Base-by-base conservation (phyloP, 2,329 filamentous ascomycete genomes). In the Ophiostoma australiae region DNA sequence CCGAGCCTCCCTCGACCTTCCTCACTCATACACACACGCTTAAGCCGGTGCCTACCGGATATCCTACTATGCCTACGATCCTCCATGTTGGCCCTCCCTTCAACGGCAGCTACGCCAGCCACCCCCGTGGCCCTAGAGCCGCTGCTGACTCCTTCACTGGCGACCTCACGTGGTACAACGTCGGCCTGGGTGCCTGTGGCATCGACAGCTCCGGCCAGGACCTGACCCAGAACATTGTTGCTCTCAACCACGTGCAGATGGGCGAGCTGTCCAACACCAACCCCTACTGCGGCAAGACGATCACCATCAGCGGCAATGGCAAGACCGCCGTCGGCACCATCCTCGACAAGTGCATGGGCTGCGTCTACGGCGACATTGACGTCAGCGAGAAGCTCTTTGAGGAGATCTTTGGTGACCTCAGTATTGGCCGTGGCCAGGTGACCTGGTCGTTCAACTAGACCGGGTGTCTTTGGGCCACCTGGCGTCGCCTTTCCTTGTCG, bases 261-360 rank as follows among this genome's bases (percentile, higher is more conserved):
- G 89, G 87, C 72, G 73, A 77, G 0, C 77, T 78, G 70, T 89
- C 89, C 76, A 92, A 91, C 82, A 82, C 79, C 75, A 91, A 93
- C 83, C 85, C 87, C 67, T 85, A 87, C 78, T 95, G 92, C 80
- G 89, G 88, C 78, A 85, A 88, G 81, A 87, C 81, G 68, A 85
- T 94, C 77, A 88, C 84, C 74, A 87, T 93, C 81, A 81, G 76
- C 58, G 82, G 82, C 77, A 82, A 84, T 68, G 90, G 74, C 69
- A 85, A 86, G 78, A 84, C 83, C 1, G 78, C 82, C 75, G 82
- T 79, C 2, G 91, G 87, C 73, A 84, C 76, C 3, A 86, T 94
- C 73, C 85, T 85, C 69, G 92, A 95, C 82, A 92, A 91, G 82
- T 95, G 92, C 84, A 86, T 86, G 80, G 89, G 89, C 75, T 95